These are phyloP conservation scores for Leucosporidium yakuticum DNA, from an alignment of 768 basidiomycete genomes.

Conservation along the genomic window DNA sequence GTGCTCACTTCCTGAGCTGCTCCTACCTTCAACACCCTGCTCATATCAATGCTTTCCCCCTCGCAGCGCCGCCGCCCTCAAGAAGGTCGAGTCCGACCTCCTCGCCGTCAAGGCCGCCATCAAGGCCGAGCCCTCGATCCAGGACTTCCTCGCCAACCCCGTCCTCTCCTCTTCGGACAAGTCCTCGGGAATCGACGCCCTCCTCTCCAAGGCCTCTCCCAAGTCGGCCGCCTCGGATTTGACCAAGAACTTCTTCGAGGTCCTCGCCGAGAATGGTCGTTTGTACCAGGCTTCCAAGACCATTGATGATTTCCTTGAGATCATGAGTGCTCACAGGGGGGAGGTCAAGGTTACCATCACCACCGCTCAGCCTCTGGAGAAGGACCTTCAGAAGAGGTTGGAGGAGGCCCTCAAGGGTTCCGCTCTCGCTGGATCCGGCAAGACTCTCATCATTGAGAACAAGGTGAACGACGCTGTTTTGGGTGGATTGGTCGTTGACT, in stretches of 20 bases:
- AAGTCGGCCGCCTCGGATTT: conserved; percentile 59
- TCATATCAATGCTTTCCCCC: too few relatives aligned
- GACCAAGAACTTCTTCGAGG: conserved; percentile 70
- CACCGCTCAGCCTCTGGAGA: conserved; percentile 57
- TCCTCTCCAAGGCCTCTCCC: conserved; percentile 51
- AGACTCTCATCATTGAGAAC: conserved; percentile 81
- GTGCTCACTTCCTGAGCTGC: neutral
- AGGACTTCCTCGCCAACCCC: conserved; percentile 76
- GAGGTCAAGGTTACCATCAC: conserved; percentile 90
- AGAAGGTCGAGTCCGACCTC: conserved; percentile 80
- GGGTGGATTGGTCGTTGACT: conserved; percentile 90
- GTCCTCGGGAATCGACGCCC: conserved; percentile 56
- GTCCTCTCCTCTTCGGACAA: conserved; percentile 79
- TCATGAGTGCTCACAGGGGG: conserved; percentile 81
- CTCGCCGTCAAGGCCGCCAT: conserved; percentile 63
- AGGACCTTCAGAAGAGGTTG: conserved; percentile 66
- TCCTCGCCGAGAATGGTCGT: conserved; percentile 90
- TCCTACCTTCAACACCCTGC: neutral
- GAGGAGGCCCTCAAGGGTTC: conserved; percentile 81
- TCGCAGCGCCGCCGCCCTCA: conserved; percentile 71
- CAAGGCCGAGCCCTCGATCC: conserved; percentile 59
- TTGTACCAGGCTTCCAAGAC: conserved; percentile 76
- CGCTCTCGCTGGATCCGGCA: conserved; percentile 76
- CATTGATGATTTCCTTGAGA: conserved; percentile 83
- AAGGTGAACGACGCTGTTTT: conserved; percentile 91